Evolutionary conservation across 1,284 basidiomycete species (phyloP).

Genomic region (Ustilago tritici): DNA sequence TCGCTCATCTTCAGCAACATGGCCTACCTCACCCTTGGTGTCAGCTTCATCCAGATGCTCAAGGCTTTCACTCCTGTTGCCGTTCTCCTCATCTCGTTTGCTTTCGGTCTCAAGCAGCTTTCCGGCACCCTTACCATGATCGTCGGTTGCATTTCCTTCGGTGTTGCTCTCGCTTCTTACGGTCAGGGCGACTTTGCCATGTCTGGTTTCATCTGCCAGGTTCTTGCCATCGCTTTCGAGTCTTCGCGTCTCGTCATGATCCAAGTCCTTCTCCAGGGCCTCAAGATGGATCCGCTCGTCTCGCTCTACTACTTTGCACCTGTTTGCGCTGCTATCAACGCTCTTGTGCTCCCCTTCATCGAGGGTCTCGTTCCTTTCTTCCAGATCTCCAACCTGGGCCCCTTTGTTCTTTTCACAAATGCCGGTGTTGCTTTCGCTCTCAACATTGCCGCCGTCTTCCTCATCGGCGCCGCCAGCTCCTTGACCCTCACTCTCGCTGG

Average conservation of each 20-base stretch:
- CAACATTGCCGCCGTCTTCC: constrained; percentile 93
- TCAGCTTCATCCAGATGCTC: constrained; percentile 97
- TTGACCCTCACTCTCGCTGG: constrained; percentile 92
- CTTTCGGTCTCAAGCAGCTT: constrained; percentile 88
- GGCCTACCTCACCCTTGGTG: constrained; percentile 89
- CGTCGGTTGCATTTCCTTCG: constrained; percentile 89
- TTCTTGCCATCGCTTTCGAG: constrained; percentile 76
- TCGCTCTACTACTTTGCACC: constrained; percentile 83
- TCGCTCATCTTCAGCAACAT: constrained; percentile 93
- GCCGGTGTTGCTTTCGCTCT: constrained; percentile 89
- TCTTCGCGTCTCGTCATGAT: constrained; percentile 94
- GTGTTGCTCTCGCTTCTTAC: constrained; percentile 87
- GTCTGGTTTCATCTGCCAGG: constrained; percentile 80
- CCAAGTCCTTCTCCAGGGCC: constrained; percentile 90
- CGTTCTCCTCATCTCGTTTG: constrained; percentile 93
- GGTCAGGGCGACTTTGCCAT: constrained; percentile 89
- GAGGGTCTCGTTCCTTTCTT: constrained; percentile 91
- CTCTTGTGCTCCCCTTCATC: constrained; percentile 83
- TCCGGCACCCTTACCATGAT: constrained; percentile 83
- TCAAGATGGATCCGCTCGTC: constrained; percentile 95
- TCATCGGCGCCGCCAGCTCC: constrained; percentile 87
- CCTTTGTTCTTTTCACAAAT: constrained; percentile 83
- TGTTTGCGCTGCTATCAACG: constrained; percentile 89
- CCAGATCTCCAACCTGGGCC: constrained; percentile 79
- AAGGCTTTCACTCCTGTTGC: constrained; percentile 98